phyloP scores from a whole-genome alignment of 139 green algal species.

The Edaphochlamys debaryana region DNA sequence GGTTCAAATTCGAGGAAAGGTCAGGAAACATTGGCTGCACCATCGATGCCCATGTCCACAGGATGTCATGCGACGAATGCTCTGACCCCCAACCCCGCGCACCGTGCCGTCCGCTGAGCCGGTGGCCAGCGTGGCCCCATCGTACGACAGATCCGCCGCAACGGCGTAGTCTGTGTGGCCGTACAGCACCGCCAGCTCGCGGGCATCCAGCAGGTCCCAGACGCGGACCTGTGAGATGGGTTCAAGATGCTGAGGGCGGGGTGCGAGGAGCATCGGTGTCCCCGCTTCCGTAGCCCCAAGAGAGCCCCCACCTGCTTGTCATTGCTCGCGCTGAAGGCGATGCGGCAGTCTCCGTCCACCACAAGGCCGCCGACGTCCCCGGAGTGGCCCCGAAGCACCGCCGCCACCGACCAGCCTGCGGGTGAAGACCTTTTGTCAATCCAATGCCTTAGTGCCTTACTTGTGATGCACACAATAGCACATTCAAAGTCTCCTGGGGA shows the following conservation, averaged over 20 bases:
- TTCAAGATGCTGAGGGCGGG: too few relatives aligned
- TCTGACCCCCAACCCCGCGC: too few relatives aligned
- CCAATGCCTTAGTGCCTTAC: too few relatives aligned
- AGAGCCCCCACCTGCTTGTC: conserved; percentile 22
- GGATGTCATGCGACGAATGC: too few relatives aligned
- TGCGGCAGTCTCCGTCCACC: not conserved
- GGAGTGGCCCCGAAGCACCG: not conserved
- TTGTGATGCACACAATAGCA: too few relatives aligned
- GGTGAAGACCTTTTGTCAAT: too few relatives aligned
- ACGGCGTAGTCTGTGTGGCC: conserved; percentile 1
- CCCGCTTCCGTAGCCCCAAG: too few relatives aligned
- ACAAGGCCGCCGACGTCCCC: not conserved
- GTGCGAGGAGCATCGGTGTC: too few relatives aligned
- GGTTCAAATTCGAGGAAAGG: too few relatives aligned
- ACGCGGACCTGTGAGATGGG: conserved; percentile 7
- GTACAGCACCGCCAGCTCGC: not conserved
- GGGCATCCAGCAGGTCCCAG: not conserved
- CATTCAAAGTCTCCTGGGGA: too few relatives aligned
- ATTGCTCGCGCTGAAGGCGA: not conserved
- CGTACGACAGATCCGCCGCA: not conserved
- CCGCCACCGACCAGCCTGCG: not conserved
- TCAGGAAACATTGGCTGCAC: too few relatives aligned
- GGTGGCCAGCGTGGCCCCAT: not conserved
- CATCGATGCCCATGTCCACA: too few relatives aligned
- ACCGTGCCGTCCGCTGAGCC: conserved; percentile 7